Percentiles rank a stretch among this genome's conserved stretches.
phyloP scores from a whole-genome alignment of 495 filamentous ascomycete genomes.

The Hypoxylon intermedium region DNA sequence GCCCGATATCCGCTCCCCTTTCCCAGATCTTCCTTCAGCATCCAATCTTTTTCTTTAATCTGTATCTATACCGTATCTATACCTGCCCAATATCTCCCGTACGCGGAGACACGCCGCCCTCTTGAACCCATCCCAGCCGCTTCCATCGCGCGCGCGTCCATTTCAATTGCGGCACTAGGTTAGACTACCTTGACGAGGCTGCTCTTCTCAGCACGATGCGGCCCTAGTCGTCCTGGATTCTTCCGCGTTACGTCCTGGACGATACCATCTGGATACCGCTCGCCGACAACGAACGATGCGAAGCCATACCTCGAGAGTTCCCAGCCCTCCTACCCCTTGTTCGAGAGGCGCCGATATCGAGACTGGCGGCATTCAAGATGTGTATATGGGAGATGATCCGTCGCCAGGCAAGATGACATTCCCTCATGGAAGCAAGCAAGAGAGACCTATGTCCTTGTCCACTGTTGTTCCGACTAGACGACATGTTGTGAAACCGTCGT shows the following conservation, averaged over 20 bases:
- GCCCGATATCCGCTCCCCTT: constrained; percentile 38
- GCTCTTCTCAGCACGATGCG: constrained; percentile 37
- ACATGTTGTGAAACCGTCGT: constrained; percentile 1
- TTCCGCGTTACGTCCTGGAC: constrained; percentile 37
- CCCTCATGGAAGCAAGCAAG: too few relatives aligned
- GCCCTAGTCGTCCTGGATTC: constrained; percentile 38
- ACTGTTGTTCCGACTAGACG: constrained; percentile 10
- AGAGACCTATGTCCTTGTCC: too few relatives aligned
- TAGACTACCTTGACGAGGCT: constrained; percentile 14
- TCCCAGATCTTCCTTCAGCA: constrained; percentile 24
- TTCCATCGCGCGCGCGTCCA: constrained; percentile 14
- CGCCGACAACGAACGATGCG: constrained; percentile 42
- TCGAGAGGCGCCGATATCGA: constrained; percentile 32
- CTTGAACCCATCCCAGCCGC: constrained; percentile 3
- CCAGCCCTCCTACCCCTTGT: constrained; percentile 22
- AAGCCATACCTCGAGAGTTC: constrained; percentile 34
- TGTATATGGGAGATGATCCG: constrained; percentile 13
- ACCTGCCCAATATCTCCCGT: neutral
- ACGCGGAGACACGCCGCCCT: neutral
- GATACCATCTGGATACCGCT: constrained; percentile 26
- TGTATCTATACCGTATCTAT: constrained; percentile 2
- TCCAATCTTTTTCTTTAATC: constrained; percentile 14
- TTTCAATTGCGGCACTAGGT: constrained; percentile 22
- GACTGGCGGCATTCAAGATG: constrained; percentile 27
- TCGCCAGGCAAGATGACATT: constrained; percentile 26